Evolutionary conservation across 2,329 filamentous ascomycete genomes (phyloP), one percentile per base, ranked within the genome.

Genomic region (Xylaria digitata): DNA sequence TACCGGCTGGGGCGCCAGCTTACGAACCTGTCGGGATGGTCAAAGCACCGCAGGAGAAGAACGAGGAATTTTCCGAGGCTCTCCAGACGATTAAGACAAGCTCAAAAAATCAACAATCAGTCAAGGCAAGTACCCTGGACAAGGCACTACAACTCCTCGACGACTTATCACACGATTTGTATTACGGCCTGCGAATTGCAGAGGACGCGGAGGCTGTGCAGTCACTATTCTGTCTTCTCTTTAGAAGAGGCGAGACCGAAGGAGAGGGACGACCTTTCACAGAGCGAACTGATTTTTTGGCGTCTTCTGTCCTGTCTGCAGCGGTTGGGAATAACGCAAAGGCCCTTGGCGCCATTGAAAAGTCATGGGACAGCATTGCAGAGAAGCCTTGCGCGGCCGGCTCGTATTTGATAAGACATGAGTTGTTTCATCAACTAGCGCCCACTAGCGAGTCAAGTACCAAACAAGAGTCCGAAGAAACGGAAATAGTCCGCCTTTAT

Each of bases 81-180:
- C 78, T 90, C 55, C 77, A 81, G 40, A 79, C 83, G 45, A 75
- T 90, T 56, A 85, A 86, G 72, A 81, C 77, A 53, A 80, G 82
- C n/a, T 72, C 73, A 11, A 70, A 68, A 21, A 71, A 46, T 63
- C 68, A 56, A 69, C 75, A 68, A 54, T 71, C 70, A n/a, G 57
- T 60, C 6, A 67, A 74, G 21, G 65, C 67, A 9, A 57, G 70
- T 19, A 76, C 75, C 2, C 79, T 87, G 15, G 83, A 85, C 46
- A 79, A 79, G 11, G 85, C 86, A 0, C 81, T 92, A 7, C 83
- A 86, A 40, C 82, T 82, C 40, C 82, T 92, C n/a, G 82, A 86
- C 67, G 89, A 91, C 6, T 79, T 90, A 32, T 85, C 89, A 0
- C 89, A 91, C 76, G 89, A 91, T 76, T 87, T 91, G 69, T 91